Evolutionary conservation across 176 grass and related monocot species (phyloP).

Genomic region (Otatea glauca): DNA sequence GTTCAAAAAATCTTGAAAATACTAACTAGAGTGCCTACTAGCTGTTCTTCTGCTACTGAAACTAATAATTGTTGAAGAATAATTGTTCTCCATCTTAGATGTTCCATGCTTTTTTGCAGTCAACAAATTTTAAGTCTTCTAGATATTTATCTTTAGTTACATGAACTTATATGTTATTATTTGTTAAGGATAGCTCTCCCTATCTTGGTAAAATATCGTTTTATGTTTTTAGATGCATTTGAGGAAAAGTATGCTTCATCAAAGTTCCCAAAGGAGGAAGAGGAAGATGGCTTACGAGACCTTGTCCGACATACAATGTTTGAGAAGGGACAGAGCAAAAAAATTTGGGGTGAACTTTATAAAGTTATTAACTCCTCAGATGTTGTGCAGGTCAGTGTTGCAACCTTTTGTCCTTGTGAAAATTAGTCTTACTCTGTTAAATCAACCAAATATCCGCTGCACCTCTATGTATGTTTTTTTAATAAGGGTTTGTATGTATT

Average conservation of each 20-base stretch:
- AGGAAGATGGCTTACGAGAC: slow-evolving; percentile 93
- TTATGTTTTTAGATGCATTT: slow-evolving; percentile 60
- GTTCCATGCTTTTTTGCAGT: neutral
- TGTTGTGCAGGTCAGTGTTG: slow-evolving; percentile 72
- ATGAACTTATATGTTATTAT: slow-evolving; percentile 4
- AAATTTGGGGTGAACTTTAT: slow-evolving; percentile 98
- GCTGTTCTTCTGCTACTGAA: neutral
- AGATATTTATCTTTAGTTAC: neutral
- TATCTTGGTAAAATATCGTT: slow-evolving; percentile 6
- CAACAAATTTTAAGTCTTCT: neutral
- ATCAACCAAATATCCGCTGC: neutral
- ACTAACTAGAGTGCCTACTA: neutral
- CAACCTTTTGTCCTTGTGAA: neutral
- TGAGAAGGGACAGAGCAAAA: slow-evolving; percentile 95
- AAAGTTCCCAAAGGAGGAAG: slow-evolving; percentile 62
- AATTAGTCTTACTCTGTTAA: slow-evolving; percentile 1
- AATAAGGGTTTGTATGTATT: neutral
- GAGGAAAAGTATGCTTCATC: slow-evolving; percentile 72
- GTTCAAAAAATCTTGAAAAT: neutral
- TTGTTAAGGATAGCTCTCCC: neutral
- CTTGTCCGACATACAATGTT: slow-evolving; percentile 97
- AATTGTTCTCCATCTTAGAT: neutral
- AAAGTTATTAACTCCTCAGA: slow-evolving; percentile 96
- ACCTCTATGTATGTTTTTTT: neutral
- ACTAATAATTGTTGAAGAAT: too few species aligned